Evolutionary conservation across 768 basidiomycete genomes (phyloP).

Genomic region (Mycena crocata): DNA sequence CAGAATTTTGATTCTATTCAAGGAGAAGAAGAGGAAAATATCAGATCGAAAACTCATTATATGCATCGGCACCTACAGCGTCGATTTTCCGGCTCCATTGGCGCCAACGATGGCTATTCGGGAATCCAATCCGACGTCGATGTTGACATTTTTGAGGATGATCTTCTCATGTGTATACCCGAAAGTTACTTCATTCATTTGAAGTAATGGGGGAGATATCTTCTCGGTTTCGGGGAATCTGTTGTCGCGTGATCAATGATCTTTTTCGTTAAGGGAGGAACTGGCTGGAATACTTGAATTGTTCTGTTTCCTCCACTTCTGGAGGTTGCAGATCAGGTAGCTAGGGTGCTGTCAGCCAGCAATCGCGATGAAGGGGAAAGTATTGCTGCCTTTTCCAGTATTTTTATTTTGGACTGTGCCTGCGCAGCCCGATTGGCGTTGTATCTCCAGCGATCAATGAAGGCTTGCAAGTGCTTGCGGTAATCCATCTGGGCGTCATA

Average conservation of each 20-base stretch:
- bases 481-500: slow-evolving; percentile 98
- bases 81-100: slow-evolving; percentile 97
- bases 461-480: slow-evolving; percentile 94
- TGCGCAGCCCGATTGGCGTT: slow-evolving; percentile 96
- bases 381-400: slow-evolving; percentile 73
- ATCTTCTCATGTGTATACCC: slow-evolving; percentile 85
- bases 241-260: slow-evolving; percentile 4
- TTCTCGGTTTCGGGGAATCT: slow-evolving; percentile 98
- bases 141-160: slow-evolving; percentile 82
- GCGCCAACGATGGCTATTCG: slow-evolving; percentile 95
- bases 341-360: slow-evolving; percentile 49
- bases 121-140: slow-evolving; percentile 95
- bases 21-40: slow-evolving; percentile 16
- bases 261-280: not conserved
- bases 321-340: slow-evolving; percentile 94
- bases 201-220: slow-evolving; percentile 94
- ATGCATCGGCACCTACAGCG: slow-evolving; percentile 65
- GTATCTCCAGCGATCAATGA: slow-evolving; percentile 98
- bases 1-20: slow-evolving; percentile 85
- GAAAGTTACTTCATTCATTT: slow-evolving; percentile 91
- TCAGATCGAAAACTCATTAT: slow-evolving; percentile 15
- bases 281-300: slow-evolving; percentile 75
- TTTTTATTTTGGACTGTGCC: slow-evolving; percentile 82
- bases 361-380: not conserved
- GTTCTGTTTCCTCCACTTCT: slow-evolving; percentile 91